These are phyloP conservation scores for Pseudofabraea citricarpa DNA, from an alignment of 2,329 filamentous ascomycete genomes.

Conservation along the genomic window DNA sequence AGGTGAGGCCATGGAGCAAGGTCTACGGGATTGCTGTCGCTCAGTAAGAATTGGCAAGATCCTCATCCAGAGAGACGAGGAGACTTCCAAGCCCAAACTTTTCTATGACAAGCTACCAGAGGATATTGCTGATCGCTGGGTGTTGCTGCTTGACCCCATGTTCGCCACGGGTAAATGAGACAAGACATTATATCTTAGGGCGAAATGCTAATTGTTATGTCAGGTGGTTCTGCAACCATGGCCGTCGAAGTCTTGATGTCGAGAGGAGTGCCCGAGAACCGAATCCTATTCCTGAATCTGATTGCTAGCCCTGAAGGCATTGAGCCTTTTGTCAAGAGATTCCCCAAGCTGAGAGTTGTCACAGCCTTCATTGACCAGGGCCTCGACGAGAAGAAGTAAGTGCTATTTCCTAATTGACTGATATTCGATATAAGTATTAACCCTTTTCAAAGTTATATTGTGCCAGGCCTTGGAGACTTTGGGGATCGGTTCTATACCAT, in stretches of 20 bases:
- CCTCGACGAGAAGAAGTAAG: constrained; percentile 95
- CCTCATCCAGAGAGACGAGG: constrained; percentile 93
- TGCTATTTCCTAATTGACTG: constrained; percentile 16
- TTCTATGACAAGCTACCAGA: constrained; percentile 98
- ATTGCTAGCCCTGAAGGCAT: constrained; percentile 96
- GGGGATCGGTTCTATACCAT: constrained; percentile 95
- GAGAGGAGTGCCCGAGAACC: constrained; percentile 88
- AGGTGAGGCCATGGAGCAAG: constrained; percentile 98
- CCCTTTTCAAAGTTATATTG: constrained; percentile 68
- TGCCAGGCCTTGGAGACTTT: constrained; percentile 91
- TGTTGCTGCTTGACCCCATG: constrained; percentile 95
- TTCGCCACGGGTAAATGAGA: constrained; percentile 76
- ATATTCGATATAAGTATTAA: constrained; percentile 12
- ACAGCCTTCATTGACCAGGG: constrained; percentile 96
- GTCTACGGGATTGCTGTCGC: constrained; percentile 89
- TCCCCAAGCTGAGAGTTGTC: constrained; percentile 84
- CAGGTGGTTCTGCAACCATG: constrained; percentile 93
- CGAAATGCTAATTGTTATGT: constrained; percentile 3
- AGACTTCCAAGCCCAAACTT: constrained; percentile 84
- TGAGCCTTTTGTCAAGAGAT: constrained; percentile 80
- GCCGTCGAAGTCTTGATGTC: constrained; percentile 89
- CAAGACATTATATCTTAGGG: not conserved
- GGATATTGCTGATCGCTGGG: constrained; percentile 91
- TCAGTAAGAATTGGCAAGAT: constrained; percentile 99
- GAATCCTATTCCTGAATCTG: constrained; percentile 92